Evolutionary conservation across 2,329 filamentous ascomycete species (phyloP), one percentile per base, ranked within the genome.

Genomic region (Alternaria conjuncta): DNA sequence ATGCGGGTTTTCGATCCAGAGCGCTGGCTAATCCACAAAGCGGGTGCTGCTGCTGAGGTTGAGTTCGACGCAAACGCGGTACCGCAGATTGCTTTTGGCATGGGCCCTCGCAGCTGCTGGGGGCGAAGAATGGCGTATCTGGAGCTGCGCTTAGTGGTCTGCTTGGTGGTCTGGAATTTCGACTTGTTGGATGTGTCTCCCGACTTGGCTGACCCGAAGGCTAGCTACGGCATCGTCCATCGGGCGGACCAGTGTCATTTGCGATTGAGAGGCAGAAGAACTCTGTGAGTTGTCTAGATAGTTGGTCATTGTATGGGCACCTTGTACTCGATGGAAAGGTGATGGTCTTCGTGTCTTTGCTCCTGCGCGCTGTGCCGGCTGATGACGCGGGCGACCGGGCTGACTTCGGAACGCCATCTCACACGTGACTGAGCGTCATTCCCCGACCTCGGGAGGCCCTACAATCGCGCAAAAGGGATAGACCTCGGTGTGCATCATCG

Each of bases 91-190:
- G 55, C 66, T 6, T 68, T 68, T 49, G 49, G 51, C 7, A 13
- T 64, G n/a, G 64, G 66, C 11, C 28, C 55, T 13, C 57, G 59
- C 30, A 45, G 45, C 15, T 68, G 66, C 26, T 57, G 41, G 12
- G 66, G 66, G 12, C 64, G 61, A 13, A 45, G 44, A 6, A 28
- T 68, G 25, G 64, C 64, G 12, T 60, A 55, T 20, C n/a, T 62
- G n/a, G 64, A 64, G 60, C 28, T 68, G 45, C 50, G 64, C 12
- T 8, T 68, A 25, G 18, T 60, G 6, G n/a, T 66, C 18, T 51
- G 60, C 15, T 15, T 62, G 32, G 12, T 66, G 4, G 46, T 68
- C 20, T 66, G 44, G 43, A 32, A 51, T 13, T 68, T 59, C 49
- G 57, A 66, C 20, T 20, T 69, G 25, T 28, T 49, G 54, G 21